Conservation (phyloP, 116 monocot genomes). For the Iris pallida region DNA sequence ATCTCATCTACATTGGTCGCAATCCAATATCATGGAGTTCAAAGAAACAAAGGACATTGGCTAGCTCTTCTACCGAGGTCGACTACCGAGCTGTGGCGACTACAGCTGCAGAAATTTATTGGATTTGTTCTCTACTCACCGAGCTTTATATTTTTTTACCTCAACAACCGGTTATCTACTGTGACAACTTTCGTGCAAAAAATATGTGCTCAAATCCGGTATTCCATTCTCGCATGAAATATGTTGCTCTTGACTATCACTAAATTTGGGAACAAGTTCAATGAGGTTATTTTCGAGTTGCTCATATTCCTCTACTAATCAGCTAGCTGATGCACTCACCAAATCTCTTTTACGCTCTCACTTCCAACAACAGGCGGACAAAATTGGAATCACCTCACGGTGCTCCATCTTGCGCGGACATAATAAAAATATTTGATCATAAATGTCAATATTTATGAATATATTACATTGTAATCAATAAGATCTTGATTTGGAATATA, state of each 20-base stretch:
- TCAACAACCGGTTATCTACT: not conserved
- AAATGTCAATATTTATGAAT: too few species aligned
- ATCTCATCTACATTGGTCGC: not conserved
- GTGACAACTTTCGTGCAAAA: not conserved
- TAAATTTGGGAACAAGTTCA: not conserved
- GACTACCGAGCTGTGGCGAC: not conserved
- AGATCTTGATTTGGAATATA: too few species aligned
- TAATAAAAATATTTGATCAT: too few species aligned
- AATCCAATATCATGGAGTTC: not conserved
- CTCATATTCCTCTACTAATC: not conserved
- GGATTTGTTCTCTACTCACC: not conserved
- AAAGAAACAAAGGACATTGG: not conserved
- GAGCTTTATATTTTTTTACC: not conserved
- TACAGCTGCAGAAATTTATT: not conserved
- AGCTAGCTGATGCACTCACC: not conserved
- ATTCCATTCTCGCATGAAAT: not conserved
- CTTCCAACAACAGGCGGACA: too few species aligned
- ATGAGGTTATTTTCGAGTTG: not conserved
- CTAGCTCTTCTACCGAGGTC: not conserved
- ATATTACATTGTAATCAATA: too few species aligned
- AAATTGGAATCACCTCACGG: too few species aligned
- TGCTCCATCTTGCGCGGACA: too few species aligned
- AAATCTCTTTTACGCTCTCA: not conserved
- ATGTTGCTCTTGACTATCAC: not conserved
- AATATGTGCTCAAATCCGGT: not conserved